phyloP scores from a whole-genome alignment of 2,329 filamentous ascomycete species.

The Alternaria sp. region DNA sequence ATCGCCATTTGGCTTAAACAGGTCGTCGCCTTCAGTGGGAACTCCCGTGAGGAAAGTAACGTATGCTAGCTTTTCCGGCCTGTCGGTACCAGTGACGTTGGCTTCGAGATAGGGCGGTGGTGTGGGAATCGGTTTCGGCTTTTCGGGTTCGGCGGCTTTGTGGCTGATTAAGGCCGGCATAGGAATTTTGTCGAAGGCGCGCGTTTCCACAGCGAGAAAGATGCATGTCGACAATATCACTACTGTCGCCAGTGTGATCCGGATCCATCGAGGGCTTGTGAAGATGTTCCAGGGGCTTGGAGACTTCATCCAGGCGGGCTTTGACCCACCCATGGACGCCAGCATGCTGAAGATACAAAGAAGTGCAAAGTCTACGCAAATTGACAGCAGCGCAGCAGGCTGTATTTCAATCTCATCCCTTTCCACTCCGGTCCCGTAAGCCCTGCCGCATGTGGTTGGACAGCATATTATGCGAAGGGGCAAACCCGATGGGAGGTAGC shows the following conservation, averaged over 20 bases:
- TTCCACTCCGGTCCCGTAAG: not conserved
- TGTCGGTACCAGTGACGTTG: not conserved
- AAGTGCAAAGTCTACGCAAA: not conserved
- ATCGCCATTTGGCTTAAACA: too few species aligned
- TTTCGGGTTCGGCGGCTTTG: not conserved
- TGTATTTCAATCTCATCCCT: constrained; percentile 6
- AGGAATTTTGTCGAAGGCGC: not conserved
- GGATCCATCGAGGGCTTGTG: constrained; percentile 2
- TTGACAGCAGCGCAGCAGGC: not conserved
- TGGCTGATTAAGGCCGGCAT: not conserved
- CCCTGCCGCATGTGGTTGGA: not conserved
- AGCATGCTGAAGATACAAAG: not conserved
- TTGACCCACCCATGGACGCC: not conserved
- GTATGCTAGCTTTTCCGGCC: constrained; percentile 28
- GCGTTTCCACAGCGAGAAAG: constrained; percentile 2
- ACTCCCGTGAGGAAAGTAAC: constrained; percentile 37
- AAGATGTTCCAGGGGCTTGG: not conserved
- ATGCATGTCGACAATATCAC: not conserved
- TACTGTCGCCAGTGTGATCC: not conserved
- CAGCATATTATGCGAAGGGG: not conserved
- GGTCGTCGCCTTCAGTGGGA: constrained; percentile 21
- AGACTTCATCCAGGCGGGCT: constrained; percentile 3
- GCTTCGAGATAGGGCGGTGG: constrained; percentile 2
- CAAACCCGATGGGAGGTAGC: not conserved
- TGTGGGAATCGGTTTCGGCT: not conserved